Base-by-base conservation (phyloP, 2,329 filamentous ascomycete species). In the Akanthomyces dipterigenus region DNA sequence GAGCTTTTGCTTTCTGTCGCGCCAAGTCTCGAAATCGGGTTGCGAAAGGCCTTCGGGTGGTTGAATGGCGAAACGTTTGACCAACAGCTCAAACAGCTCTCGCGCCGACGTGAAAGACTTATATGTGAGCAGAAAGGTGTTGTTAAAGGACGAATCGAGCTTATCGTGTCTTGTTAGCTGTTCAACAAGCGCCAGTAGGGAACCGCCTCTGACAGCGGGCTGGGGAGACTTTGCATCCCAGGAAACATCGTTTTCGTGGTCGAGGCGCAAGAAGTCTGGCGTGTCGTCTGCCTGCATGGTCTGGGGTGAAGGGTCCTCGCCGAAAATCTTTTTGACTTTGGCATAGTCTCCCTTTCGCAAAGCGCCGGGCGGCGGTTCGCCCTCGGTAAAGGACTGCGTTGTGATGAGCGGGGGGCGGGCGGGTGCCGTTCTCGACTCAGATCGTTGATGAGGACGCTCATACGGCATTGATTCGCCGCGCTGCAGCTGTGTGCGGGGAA, bases 101-200 rank as follows among this genome's bases (percentile, higher is more conserved):
- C 88, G 82, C 0, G 93, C 95, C 3, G 88, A 87, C 0, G 95
- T 98, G 70, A 99, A 99, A 0, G 95, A 99, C 64, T 90, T 85
- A 73, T 99, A 99, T 1, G 95, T 99, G 42, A 99, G 84, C 18
- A 99, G 85, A 80, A 99, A 99, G 1, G 95, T 99, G 69, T 93
- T 96, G 78, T 98, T 98, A 77, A 98, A 98, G 64, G 84, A 93
- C 3, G 93, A 91, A 71, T 98, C 95, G 16, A 96, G 83, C 70
- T 96, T 95, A 76, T 99, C 95, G 71, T 99, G 95, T 54, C 95
- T 86, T 18, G 95, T 99, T 49, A 99, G 82, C 70, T 98, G 93
- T 74, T 98, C 95, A 6, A 97, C 95, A 62, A 99, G 79, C 5
- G 90, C 95, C 34, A 91, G 82, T 22, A 99, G 77, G 1, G 93